A percentile compares a stretch with the other conserved stretches of the same genome.
phyloP scores from a whole-genome alignment of 768 basidiomycete genomes.

The Megacollybia marginata region DNA sequence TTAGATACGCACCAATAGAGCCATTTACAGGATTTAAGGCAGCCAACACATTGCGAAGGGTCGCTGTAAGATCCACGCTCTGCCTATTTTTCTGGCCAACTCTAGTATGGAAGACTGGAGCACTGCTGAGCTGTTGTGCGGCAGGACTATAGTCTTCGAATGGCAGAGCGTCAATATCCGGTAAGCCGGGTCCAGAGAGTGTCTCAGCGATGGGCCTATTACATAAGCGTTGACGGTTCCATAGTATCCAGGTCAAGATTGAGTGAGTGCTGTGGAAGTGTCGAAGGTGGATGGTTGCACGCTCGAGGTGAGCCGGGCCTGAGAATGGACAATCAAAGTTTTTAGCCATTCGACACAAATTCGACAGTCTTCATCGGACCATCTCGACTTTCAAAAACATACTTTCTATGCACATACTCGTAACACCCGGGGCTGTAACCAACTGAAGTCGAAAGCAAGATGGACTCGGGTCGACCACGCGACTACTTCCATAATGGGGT shows the following conservation, averaged over 20 bases:
- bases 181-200: constrained; percentile 52
- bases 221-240: constrained; percentile 79
- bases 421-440: no score
- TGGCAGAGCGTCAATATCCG: constrained; percentile 74
- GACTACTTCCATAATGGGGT: no score
- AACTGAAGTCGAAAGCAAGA: no score
- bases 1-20: constrained; percentile 48
- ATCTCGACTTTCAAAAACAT: no score
- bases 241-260: constrained; percentile 81
- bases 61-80: constrained; percentile 60
- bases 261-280: constrained; percentile 72
- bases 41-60: constrained; percentile 71
- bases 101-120: constrained; percentile 57
- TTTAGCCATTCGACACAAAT: no score
- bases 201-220: constrained; percentile 62
- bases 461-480: no score
- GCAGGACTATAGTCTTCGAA: constrained; percentile 56
- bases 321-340: constrained; percentile 85
- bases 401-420: no score
- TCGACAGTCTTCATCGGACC: no score
- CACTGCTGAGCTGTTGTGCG: constrained; percentile 17
- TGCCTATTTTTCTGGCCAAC: constrained; percentile 23
- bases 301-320: constrained; percentile 56
- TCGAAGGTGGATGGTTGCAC: constrained; percentile 62
- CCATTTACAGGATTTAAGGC: constrained; percentile 64